Evolutionary conservation across 441 rosid species (phyloP), one percentile per base, ranked within the genome.

Genomic region (Adansonia grandidieri): DNA sequence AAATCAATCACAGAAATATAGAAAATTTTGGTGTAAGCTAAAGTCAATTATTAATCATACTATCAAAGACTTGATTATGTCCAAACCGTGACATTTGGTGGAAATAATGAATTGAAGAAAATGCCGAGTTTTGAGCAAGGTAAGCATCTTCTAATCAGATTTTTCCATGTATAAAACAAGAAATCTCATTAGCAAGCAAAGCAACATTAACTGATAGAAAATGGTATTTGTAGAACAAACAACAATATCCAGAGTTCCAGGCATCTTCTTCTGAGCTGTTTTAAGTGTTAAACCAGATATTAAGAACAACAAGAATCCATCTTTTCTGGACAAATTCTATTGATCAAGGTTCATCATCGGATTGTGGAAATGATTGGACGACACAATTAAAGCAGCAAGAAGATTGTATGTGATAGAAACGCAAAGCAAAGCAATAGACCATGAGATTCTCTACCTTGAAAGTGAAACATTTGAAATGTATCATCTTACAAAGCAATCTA

Each of bases 401-500:
- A 53, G 19, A 14, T 53, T 53, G n/a, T 53, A 5, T 14, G 5
- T 14, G 6, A 51, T 13, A 51, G 14, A 44, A 44, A 44, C 71
- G 70, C n/a, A 56, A n/a, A 6, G 37, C 44, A 24, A 45, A 58
- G 60, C 48, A 13, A 2, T 53, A 9, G 58, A 70, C 19, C 58
- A 48, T 6, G 10, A 77, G 84, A 82, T 76, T 80, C 82, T 79
- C 20, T 67, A 2, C 66, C 70, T 4, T n/a, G 1, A 62, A 61
- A 11, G 0, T 47, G 48, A 19, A 2, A 37, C 24, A 62, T 3
- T 0, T 47, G 48, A 19, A 2, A 22, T 17, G 56, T 3, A 24
- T 53, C 56, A 17, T 28, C 58, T n/a, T 6, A 20, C 20, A 28
- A 37, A 62, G 13, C 80, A 76, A 76, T 82, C 84, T 71, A 22